Percentiles rank a stretch among this genome's conserved stretches.
Evolutionary conservation across 2,329 filamentous ascomycete genomes (phyloP).

Genomic region (Arthroderma sp.): DNA sequence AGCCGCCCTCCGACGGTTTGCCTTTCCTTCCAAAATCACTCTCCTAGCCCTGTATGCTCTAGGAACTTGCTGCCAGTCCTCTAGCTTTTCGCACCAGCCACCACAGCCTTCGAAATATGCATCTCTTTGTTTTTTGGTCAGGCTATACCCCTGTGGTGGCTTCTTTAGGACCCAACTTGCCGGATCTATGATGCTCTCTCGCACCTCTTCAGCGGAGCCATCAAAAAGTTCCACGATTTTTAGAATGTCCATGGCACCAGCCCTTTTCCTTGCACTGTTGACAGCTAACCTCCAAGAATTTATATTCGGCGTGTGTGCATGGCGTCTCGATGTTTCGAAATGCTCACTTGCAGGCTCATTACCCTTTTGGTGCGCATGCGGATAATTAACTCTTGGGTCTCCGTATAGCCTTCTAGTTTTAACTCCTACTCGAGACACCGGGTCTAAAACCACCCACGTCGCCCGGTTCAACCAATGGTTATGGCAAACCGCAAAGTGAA

Average conservation of each 20-base stretch:
- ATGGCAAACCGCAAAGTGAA: slow-evolving; percentile 26
- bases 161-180: slow-evolving; percentile 28
- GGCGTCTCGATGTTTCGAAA: slow-evolving; percentile 10
- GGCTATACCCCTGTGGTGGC: slow-evolving; percentile 26
- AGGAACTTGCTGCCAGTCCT: slow-evolving; percentile 26
- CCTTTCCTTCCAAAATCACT: slow-evolving; percentile 22
- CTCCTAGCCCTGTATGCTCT: slow-evolving; percentile 26
- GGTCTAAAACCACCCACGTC: slow-evolving; percentile 29
- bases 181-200: slow-evolving; percentile 27
- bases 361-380: slow-evolving; percentile 11
- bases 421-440: slow-evolving; percentile 22
- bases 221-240: slow-evolving; percentile 22
- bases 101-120: slow-evolving; percentile 27
- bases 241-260: slow-evolving; percentile 19
- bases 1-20: slow-evolving; percentile 22
- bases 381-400: slow-evolving; percentile 24
- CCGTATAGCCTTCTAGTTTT: slow-evolving; percentile 21
- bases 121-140: slow-evolving; percentile 24
- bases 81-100: slow-evolving; percentile 28
- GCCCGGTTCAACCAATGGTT: slow-evolving; percentile 31
- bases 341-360: slow-evolving; percentile 14
- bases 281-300: slow-evolving; percentile 29
- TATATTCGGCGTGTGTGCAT: slow-evolving; percentile 18
- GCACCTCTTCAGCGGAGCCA: slow-evolving; percentile 25
- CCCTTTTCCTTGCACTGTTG: slow-evolving; percentile 21